Base-by-base conservation (phyloP, 2,329 filamentous ascomycete species). In the Ascochyta viciae-villosae region DNA sequence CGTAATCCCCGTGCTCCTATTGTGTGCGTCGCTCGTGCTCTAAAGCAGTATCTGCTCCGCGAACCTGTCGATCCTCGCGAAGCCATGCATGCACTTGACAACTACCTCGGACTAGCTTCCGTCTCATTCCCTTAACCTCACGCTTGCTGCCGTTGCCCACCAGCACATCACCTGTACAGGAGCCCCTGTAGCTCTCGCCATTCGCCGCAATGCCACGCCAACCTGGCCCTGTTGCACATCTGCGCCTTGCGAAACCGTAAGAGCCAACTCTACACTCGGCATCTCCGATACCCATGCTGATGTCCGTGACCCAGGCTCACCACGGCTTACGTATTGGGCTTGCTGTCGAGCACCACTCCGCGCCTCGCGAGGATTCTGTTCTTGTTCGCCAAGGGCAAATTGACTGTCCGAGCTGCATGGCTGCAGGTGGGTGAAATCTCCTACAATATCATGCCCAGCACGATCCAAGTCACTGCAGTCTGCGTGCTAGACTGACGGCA, bases 261-360 rank as follows among this genome's bases (percentile, higher is more conserved):
- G 41, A 34, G 12, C 33, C 19, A 38, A 44, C 19, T 22, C n/a
- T 35, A 13, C 16, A 26, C n/a, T 42, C 49, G 50, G 19, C 42
- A 38, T 33, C 15, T 41, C 47, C 51, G 46, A 43, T n/a, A 33
- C 33, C n/a, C 47, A 15, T 15, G 50, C 50, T 50, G 46, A 51
- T 39, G 4, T 26, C 13, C 16, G 15, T 23, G 10, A 13, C 39
- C 37, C 42, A 70, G 65, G 4, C 61, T 68, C 34, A 63, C 57
- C 33, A 63, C 62, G 33, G 72, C 72, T 34, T 74, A 73, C 52
- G 2, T 65, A 7, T 61, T 74, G 8, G 72, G 55, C 8, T 65
- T 70, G 40, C 39, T 72, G 19, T 72, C 68, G 7, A 70, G 57
- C 35, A 63, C 62, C n/a, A 54, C 60, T 23, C 70, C 70, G 7